phyloP scores from a whole-genome alignment of 208 protist species.

The Leishmania guyanensis region DNA sequence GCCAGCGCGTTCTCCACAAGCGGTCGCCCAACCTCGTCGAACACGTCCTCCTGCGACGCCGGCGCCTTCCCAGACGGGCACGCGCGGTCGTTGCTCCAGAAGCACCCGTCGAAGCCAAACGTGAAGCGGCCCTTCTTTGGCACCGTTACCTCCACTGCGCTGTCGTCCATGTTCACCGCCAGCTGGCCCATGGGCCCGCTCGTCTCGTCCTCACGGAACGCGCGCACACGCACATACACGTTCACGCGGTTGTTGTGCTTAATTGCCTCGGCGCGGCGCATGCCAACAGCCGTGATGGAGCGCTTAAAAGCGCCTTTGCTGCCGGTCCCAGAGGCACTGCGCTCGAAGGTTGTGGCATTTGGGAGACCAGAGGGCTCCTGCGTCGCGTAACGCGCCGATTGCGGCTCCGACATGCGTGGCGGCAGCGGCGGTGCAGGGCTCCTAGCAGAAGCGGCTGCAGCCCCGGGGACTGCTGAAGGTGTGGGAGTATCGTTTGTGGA shows the following conservation, averaged over 20 bases:
- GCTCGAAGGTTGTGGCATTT: slow-evolving; percentile 29
- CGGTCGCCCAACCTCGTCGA: slow-evolving; percentile 83
- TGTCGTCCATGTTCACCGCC: slow-evolving; percentile 56
- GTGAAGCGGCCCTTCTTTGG: slow-evolving; percentile 73
- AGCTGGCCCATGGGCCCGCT: slow-evolving; percentile 42
- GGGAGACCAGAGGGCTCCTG: neutral
- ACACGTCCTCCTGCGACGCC: slow-evolving; percentile 85
- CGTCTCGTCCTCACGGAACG: slow-evolving; percentile 52
- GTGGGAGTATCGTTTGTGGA: neutral
- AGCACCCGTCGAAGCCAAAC: slow-evolving; percentile 94
- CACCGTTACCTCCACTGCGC: slow-evolving; percentile 67
- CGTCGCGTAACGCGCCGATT: neutral
- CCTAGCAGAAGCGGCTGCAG: neutral
- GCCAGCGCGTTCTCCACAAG: slow-evolving; percentile 90
- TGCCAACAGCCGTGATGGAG: slow-evolving; percentile 49
- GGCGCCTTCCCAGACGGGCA: slow-evolving; percentile 42
- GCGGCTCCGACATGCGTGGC: neutral
- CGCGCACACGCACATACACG: slow-evolving; percentile 87
- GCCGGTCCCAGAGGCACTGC: slow-evolving; percentile 38
- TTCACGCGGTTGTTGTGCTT: slow-evolving; percentile 75
- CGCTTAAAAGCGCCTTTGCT: slow-evolving; percentile 57
- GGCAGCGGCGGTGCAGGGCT: neutral
- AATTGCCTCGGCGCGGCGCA: slow-evolving; percentile 42
- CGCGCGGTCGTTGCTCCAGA: slow-evolving; percentile 87
- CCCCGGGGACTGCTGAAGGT: neutral